Evolutionary conservation across 148 eudicot species (phyloP), one percentile per base, ranked within the genome.

Genomic region (Nepenthes gracilis): DNA sequence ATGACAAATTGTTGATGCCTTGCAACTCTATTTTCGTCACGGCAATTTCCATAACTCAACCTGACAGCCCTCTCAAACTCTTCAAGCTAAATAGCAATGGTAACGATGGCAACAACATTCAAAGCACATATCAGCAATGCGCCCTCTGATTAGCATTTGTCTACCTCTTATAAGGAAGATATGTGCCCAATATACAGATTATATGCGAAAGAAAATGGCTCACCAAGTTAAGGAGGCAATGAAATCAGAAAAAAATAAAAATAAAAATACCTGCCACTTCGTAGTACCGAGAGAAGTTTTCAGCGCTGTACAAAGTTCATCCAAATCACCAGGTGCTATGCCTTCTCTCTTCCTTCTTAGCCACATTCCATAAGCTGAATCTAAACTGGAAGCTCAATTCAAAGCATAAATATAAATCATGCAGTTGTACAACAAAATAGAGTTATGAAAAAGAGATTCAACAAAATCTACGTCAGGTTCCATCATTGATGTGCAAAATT

Each of bases 241-340:
- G 59, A 57, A 50, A n/a, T 11, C 54, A 51, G 33, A 36, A 12
- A 34, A 57, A 9, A 57, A 10, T n/a, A 5, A 59, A 56, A 5
- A 13, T 54, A 40, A 57, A 33, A 60, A 32, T 74, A 89, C 98
- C 98, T 92, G 98, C 98, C 98, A 92, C 72, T 92, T 92, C 9
- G 98, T 95, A 43, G 96, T 92, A 54, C 98, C 91, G 63, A 92
- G 72, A 74, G 94, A 86, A 63, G 85, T 84, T 75, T 86, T 87
- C 36, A 92, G 78, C 72, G 85, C 96, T 60, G 91, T 77, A 60
- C 70, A 58, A 9, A 83, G 81, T 45, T 86, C 91, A 55, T 84
- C 81, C 60, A 82, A 67, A 67, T 71, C 69, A 14, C 43, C 67
- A 34, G 74, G 37, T 9, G 63, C 56, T 60, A 71, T 9, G n/a